Evolutionary conservation across 176 grass and related monocot species (phyloP).

Genomic region (Lolium perenne): DNA sequence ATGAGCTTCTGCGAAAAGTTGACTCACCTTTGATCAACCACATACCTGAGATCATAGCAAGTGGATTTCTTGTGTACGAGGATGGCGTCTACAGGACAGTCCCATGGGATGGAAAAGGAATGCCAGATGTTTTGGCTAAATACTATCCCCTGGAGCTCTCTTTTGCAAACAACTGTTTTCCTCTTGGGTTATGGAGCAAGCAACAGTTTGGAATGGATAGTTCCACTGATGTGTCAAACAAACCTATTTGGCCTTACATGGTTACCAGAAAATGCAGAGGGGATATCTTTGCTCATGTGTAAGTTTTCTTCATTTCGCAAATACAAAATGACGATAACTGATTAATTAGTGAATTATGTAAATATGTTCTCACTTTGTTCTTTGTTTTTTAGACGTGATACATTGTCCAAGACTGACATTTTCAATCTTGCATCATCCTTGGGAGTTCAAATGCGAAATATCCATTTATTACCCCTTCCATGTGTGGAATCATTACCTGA

Average conservation of each 20-base stretch:
- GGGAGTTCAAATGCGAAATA: slow-evolving; percentile 82
- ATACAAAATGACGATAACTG: slow-evolving; percentile 11
- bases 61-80: slow-evolving; percentile 80
- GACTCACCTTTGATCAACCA: slow-evolving; percentile 77
- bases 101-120: slow-evolving; percentile 86
- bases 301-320: slow-evolving; percentile 52
- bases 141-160: slow-evolving; percentile 52
- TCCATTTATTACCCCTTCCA: slow-evolving; percentile 83
- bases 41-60: slow-evolving; percentile 83
- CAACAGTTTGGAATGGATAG: slow-evolving; percentile 56
- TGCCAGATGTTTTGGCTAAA: slow-evolving; percentile 68
- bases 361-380: slow-evolving; percentile 15
- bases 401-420: slow-evolving; percentile 67
- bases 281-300: slow-evolving; percentile 90
- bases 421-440: slow-evolving; percentile 84
- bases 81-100: slow-evolving; percentile 63
- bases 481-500: slow-evolving; percentile 28
- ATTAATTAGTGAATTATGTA: slow-evolving; percentile 31
- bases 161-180: slow-evolving; percentile 54
- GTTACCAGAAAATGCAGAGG: slow-evolving; percentile 92
- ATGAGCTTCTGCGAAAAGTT: slow-evolving; percentile 66
- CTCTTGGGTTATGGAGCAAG: slow-evolving; percentile 93
- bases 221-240: slow-evolving; percentile 47
- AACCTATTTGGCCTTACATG: slow-evolving; percentile 86
- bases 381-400: slow-evolving; percentile 72